Percentiles rank a stretch among this genome's conserved stretches.
Conservation (phyloP, 179 eudicot species). For the Gypsophila paniculata region DNA sequence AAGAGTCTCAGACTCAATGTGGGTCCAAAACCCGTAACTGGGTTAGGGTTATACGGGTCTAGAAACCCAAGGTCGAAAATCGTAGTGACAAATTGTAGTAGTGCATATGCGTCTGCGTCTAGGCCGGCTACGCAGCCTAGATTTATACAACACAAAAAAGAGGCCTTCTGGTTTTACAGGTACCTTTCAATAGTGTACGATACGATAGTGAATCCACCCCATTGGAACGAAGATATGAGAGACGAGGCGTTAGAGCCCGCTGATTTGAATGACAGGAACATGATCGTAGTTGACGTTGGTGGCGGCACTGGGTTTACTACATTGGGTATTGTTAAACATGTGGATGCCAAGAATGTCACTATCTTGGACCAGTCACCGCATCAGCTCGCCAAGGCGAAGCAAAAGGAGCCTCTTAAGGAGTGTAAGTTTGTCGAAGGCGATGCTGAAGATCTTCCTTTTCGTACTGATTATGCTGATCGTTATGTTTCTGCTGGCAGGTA, state of each 20-base stretch:
- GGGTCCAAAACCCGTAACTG: constrained; percentile 16
- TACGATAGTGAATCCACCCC: constrained; percentile 69
- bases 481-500: constrained; percentile 98
- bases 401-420: constrained; percentile 76
- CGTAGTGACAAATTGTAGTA: constrained; percentile 47
- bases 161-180: constrained; percentile 87
- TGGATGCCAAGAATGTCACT: constrained; percentile 92
- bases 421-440: constrained; percentile 81
- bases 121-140: constrained; percentile 75
- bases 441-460: constrained; percentile 90
- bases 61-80: constrained; percentile 27
- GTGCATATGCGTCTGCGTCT: constrained; percentile 28
- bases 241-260: constrained; percentile 79
- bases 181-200: constrained; percentile 76
- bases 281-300: constrained; percentile 87
- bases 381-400: constrained; percentile 85
- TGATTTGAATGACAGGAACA: constrained; percentile 48
- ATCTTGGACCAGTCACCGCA: constrained; percentile 92
- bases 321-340: constrained; percentile 70
- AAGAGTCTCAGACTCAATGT: constrained; percentile 26
- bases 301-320: constrained; percentile 97
- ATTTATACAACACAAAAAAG: constrained; percentile 83
- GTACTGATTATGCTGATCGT: constrained; percentile 84
- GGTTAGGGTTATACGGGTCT: not conserved
- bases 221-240: constrained; percentile 88